phyloP scores from a whole-genome alignment of 2,329 filamentous ascomycete species.

The Penicillium brevicompactum region DNA sequence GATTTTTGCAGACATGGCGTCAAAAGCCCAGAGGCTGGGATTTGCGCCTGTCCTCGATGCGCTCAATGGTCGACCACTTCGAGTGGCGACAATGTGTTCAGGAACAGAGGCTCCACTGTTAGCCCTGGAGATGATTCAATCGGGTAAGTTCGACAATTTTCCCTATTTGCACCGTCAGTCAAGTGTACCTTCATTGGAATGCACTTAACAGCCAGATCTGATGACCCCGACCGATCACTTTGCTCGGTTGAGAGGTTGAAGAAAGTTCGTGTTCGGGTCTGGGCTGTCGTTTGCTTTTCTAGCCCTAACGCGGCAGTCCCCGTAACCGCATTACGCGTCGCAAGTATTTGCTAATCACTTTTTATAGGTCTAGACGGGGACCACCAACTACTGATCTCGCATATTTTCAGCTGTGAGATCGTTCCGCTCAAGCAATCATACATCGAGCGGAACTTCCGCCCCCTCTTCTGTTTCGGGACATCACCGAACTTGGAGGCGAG shows the following conservation, averaged over 20 bases:
- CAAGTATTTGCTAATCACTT: background rate
- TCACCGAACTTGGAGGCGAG: constrained; percentile 55
- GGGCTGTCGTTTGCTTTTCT: background rate
- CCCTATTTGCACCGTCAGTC: background rate
- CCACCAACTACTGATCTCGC: constrained; percentile 49
- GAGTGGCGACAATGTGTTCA: constrained; percentile 73
- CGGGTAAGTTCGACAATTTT: constrained; percentile 37
- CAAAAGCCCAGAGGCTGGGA: constrained; percentile 23
- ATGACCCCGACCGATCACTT: too few relatives aligned
- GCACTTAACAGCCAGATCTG: too few relatives aligned
- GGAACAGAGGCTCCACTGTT: constrained; percentile 76
- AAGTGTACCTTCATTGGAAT: background rate
- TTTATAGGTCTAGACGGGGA: constrained; percentile 12
- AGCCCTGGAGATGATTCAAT: constrained; percentile 60
- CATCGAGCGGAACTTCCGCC: constrained; percentile 62
- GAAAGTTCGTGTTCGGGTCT: too few relatives aligned
- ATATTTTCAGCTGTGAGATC: constrained; percentile 66
- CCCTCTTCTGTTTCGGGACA: constrained; percentile 60
- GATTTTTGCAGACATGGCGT: constrained; percentile 32
- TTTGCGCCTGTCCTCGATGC: constrained; percentile 50
- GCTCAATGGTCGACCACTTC: constrained; percentile 45
- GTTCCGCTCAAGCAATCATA: constrained; percentile 66
- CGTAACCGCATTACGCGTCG: too few relatives aligned
- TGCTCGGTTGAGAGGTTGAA: too few relatives aligned
- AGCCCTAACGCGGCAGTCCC: background rate